Conservation (phyloP, 2,329 filamentous ascomycete genomes). For the Neonectria neomacrospora region DNA sequence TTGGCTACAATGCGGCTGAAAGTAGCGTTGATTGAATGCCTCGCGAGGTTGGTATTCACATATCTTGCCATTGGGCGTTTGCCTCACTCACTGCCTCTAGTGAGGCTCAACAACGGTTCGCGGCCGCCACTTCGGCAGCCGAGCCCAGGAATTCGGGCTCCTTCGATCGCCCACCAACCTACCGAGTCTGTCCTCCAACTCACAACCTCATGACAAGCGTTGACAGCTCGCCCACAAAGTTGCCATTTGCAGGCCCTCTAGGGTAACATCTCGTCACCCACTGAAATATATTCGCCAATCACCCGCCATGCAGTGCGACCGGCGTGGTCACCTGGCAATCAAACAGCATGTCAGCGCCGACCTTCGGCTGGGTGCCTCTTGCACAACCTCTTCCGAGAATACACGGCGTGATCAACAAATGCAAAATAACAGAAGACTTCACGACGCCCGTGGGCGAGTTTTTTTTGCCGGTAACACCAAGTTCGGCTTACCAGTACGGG, state of each 20-base stretch:
- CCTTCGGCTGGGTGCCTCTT: background rate
- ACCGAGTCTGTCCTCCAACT: background rate
- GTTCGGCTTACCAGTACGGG: background rate
- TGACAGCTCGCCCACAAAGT: background rate
- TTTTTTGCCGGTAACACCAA: background rate
- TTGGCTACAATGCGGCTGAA: background rate
- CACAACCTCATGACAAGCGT: background rate
- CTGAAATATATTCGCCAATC: background rate
- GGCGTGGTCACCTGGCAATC: background rate
- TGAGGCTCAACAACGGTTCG: background rate
- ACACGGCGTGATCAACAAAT: background rate
- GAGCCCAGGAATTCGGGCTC: background rate
- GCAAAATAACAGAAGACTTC: background rate
- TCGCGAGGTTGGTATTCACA: background rate
- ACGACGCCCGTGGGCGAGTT: background rate
- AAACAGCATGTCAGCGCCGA: background rate
- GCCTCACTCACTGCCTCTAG: background rate
- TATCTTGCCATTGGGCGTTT: background rate
- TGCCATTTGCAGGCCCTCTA: background rate
- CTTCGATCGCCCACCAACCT: background rate
- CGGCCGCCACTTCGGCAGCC: no score
- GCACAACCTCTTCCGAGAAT: background rate
- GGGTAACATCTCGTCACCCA: background rate
- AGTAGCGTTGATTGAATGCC: background rate
- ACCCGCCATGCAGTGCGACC: background rate